Evolutionary conservation across 495 filamentous ascomycete genomes (phyloP), one percentile per base, ranked within the genome.

Genomic region (Trichoderma parareesei): DNA sequence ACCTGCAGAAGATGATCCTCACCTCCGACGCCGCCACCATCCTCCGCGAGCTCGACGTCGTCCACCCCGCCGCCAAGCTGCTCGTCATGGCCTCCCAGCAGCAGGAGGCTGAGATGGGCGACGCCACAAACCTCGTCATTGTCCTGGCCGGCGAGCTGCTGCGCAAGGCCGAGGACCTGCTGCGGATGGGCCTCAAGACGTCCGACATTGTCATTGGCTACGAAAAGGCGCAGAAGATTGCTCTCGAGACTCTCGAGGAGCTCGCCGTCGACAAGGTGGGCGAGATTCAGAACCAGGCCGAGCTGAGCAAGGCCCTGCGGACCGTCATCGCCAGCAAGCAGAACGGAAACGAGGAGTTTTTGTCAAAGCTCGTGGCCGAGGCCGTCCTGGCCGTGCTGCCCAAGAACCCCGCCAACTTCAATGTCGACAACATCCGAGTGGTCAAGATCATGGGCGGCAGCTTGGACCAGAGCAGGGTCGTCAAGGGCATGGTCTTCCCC

Each of bases 401-500:
- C 66, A 98, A 97, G 81, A 95, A 98, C 79, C 90, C 95, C n/a
- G 74, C 81, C 73, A 97, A 97, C 80, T 99, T 99, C 82, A 99
- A 98, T 77, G 95, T 99, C 69, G 95, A 99, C 81, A 99, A 98
- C 73, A 87, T 99, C 68, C 91, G 95, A 61, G 95, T 99, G 65
- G 95, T 99, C 65, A 99, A 99, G 82, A 98, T 99, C 69, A 97
- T 99, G 95, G 95, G 95, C 68, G 94, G 95, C 65, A 90, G 87
- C 73, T 81, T 98, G 71, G 90, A 91, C 72, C 93, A 98, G 77
- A 94, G 90, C 71, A 86, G 86, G 67, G 94, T 99, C 33, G 89
- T 99, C 43, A 97, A 90, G 82, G 95, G 95, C 70, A 99, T 99
- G 95, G 95, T 99, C 38, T 97, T 99, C 74, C 86, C 89, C 65